phyloP scores from a whole-genome alignment of 2,329 filamentous ascomycete species.

The Fusarium euwallaceae region DNA sequence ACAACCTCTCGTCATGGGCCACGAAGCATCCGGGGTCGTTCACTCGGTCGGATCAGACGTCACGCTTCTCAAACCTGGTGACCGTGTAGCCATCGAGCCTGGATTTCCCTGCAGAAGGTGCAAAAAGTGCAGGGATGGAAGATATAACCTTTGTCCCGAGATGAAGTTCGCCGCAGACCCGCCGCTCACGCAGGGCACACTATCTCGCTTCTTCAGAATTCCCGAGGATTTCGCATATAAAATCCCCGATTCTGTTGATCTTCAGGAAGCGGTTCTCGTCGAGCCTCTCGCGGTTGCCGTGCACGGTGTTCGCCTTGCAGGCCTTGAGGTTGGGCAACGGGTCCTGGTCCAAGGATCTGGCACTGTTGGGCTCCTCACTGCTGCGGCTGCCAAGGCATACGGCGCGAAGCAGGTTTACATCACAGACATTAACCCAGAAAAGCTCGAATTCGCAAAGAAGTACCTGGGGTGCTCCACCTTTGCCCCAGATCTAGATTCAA shows the following conservation, averaged over 20 bases:
- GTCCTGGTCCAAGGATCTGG: conserved; percentile 91
- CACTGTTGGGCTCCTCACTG: conserved; percentile 87
- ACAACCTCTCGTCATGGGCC: conserved; percentile 81
- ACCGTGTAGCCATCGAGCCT: conserved; percentile 92
- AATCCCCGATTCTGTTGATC: conserved; percentile 78
- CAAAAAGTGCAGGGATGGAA: conserved; percentile 79
- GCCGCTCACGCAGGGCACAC: conserved; percentile 83
- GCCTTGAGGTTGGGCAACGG: conserved; percentile 77
- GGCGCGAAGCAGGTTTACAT: conserved; percentile 73
- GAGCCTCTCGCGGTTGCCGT: conserved; percentile 90
- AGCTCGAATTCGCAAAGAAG: conserved; percentile 34
- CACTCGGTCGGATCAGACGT: conserved; percentile 76
- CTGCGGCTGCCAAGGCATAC: conserved; percentile 84
- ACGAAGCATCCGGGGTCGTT: conserved; percentile 80
- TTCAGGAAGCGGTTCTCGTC: conserved; percentile 89
- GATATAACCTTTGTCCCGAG: conserved; percentile 88
- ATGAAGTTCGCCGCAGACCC: conserved; percentile 95
- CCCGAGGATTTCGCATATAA: conserved; percentile 94
- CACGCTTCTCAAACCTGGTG: conserved; percentile 74
- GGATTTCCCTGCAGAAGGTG: conserved; percentile 88
- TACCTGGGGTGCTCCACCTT: conserved; percentile 23
- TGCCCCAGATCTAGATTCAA: not conserved
- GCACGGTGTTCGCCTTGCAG: conserved; percentile 82
- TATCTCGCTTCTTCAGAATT: conserved; percentile 86
- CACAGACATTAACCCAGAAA: conserved; percentile 33